These are phyloP conservation scores for Solanum ossicruentum DNA, from an alignment of 257 asterid genomes.

Conservation along the genomic window DNA sequence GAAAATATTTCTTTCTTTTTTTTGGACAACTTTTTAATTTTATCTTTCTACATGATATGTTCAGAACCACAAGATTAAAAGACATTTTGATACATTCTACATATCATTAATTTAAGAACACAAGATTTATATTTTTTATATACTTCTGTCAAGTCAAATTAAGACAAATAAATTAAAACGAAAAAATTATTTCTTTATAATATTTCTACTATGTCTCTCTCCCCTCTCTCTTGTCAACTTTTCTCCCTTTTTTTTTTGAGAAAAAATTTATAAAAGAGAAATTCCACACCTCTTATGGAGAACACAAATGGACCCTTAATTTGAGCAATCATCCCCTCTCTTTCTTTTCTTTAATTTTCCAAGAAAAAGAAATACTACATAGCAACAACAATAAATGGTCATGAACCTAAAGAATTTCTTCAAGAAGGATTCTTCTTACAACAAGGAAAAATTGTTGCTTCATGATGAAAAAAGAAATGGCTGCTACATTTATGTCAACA, in stretches of 20 bases:
- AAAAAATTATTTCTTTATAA: no score
- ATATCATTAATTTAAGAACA: no score
- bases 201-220: background rate
- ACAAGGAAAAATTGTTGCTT: slow-evolving; percentile 9
- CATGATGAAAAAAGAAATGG: background rate
- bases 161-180: no score
- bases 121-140: no score
- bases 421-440: background rate
- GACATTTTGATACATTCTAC: no score
- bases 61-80: no score
- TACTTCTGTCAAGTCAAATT: no score
- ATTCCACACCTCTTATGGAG: background rate
- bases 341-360: background rate
- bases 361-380: background rate
- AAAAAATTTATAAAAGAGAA: background rate
- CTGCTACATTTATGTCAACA: background rate
- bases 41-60: no score
- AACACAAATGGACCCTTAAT: background rate
- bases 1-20: no score
- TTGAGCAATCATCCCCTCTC: background rate
- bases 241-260: background rate
- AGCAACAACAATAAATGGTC: background rate
- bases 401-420: background rate
- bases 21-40: background rate
- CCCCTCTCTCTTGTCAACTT: background rate